These are phyloP conservation scores for Athelia sp. DNA, from an alignment of 1,284 basidiomycete species.

Conservation along the genomic window DNA sequence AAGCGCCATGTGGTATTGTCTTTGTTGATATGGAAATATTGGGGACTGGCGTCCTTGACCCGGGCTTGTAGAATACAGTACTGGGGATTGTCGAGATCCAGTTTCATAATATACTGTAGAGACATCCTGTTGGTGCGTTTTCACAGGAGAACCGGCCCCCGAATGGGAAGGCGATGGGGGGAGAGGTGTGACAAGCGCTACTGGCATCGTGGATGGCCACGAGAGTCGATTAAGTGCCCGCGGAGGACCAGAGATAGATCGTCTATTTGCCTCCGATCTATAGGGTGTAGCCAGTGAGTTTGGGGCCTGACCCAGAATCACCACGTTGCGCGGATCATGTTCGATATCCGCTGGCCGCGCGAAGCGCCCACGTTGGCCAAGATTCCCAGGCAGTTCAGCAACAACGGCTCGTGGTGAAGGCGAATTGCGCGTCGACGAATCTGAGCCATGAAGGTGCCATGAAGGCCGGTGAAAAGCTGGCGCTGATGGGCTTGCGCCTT, in stretches of 20 bases:
- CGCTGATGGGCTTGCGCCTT: slow-evolving; percentile 24
- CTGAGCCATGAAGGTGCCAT: slow-evolving; percentile 9
- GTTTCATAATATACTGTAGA: slow-evolving; percentile 61
- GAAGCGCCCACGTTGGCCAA: not conserved
- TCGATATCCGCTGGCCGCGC: not conserved
- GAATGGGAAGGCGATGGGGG: slow-evolving; percentile 33
- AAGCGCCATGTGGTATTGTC: slow-evolving; percentile 20
- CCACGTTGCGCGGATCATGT: not conserved
- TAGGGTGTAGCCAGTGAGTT: slow-evolving; percentile 15
- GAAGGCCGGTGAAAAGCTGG: slow-evolving; percentile 10
- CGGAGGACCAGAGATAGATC: slow-evolving; percentile 36
- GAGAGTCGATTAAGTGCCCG: slow-evolving; percentile 30
- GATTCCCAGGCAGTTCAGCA: not conserved
- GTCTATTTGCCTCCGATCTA: slow-evolving; percentile 31
- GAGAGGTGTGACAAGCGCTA: slow-evolving; percentile 32
- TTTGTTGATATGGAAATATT: slow-evolving; percentile 29
- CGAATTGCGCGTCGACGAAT: slow-evolving; percentile 8
- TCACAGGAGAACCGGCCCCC: slow-evolving; percentile 23
- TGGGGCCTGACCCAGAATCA: slow-evolving; percentile 19
- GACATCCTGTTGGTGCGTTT: slow-evolving; percentile 33
- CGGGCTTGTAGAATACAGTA: slow-evolving; percentile 14
- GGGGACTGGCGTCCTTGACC: slow-evolving; percentile 29
- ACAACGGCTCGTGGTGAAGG: not conserved
- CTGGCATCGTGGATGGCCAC: slow-evolving; percentile 27
- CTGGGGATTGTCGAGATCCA: not conserved